Base-by-base conservation (phyloP, 495 filamentous ascomycete genomes). In the Lophiotrema nucula region DNA sequence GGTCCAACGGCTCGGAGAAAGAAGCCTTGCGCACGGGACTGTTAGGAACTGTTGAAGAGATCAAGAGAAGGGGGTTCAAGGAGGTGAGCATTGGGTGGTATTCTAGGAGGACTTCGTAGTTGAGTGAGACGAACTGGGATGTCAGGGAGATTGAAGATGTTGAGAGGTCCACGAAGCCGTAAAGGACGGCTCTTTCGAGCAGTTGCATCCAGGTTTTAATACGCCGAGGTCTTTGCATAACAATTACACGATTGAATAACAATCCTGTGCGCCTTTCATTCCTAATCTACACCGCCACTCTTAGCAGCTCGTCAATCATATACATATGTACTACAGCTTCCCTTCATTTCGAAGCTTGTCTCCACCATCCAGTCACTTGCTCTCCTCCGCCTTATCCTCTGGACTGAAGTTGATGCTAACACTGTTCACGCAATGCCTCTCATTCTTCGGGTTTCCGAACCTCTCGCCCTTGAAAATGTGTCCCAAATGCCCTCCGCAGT, bases 381-480 rank as follows among this genome's bases (percentile, higher is more conserved):
- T 18, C 3, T 54, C 51, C 39, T 43, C 52, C 35, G 48, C 48
- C 39, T 42, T 46, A 12, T 57, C 62, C 21, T 65, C 62, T 8
- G 45, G 13, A 19, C 35, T 76, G 70, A 98, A 98, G 51, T 81
- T 92, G 75, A 98, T 77, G 71, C 89, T 95, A 19, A 97, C 73
- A 62, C 89, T 93, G 70, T 98, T 98, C 46, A 98, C 93, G 71
- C 93, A 98, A 75, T 98, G 93, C 47, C 93, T 77, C 83, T 97
- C 92, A 72, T 98, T 88, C 43, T 92, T 97, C 41, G 93, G 91
- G 16, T 89, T 97, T 10, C 78, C 69, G 72, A 85, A 51, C 35
- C 91, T 90, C 72, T 98, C 93, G 6, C 93, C 93, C 78, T 96
- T 95, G 68, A 98, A 98, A 31, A 97, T 91, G 78, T 98, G 93